phyloP scores from a whole-genome alignment of 1,139 yeast genomes.

The Pneumocystis jirovecii region DNA sequence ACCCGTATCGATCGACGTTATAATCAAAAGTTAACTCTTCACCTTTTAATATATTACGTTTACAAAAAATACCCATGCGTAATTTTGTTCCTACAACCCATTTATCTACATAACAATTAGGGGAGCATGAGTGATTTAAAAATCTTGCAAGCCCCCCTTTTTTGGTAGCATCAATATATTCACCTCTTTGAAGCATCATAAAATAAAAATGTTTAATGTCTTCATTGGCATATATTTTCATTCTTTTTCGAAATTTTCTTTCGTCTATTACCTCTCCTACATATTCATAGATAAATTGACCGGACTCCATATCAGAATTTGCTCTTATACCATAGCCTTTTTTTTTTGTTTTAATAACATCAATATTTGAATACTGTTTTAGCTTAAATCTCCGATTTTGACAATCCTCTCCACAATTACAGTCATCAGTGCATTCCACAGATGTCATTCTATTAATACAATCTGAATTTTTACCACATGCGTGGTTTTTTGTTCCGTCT shows the following conservation, averaged over 20 bases:
- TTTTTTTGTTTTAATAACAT: conserved; percentile 62
- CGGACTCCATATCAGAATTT: conserved; percentile 39
- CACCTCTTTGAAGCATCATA: conserved; percentile 91
- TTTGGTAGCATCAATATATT: conserved; percentile 84
- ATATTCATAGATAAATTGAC: conserved; percentile 72
- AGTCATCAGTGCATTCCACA: conserved; percentile 75
- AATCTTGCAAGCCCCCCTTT: conserved; percentile 81
- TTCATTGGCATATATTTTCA: conserved; percentile 54
- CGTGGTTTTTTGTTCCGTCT: conserved; percentile 32
- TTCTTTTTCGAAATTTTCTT: conserved; percentile 50
- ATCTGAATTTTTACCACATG: conserved; percentile 75
- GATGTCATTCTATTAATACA: conserved; percentile 87
- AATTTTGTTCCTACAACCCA: conserved; percentile 90
- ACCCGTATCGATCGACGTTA: conserved; percentile 87
- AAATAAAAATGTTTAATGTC: conserved; percentile 82
- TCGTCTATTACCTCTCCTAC: conserved; percentile 88
- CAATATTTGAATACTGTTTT: conserved; percentile 52
- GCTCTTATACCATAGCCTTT: conserved; percentile 90
- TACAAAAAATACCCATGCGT: conserved; percentile 90
- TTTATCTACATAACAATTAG: conserved; percentile 88
- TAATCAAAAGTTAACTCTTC: conserved; percentile 93
- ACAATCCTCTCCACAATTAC: conserved; percentile 66
- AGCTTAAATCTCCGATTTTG: conserved; percentile 78
- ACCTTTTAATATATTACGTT: conserved; percentile 52
- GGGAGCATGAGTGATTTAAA: conserved; percentile 87